These are phyloP conservation scores for Neurospora sp. DNA, from an alignment of 495 filamentous ascomycete species.

Conservation along the genomic window DNA sequence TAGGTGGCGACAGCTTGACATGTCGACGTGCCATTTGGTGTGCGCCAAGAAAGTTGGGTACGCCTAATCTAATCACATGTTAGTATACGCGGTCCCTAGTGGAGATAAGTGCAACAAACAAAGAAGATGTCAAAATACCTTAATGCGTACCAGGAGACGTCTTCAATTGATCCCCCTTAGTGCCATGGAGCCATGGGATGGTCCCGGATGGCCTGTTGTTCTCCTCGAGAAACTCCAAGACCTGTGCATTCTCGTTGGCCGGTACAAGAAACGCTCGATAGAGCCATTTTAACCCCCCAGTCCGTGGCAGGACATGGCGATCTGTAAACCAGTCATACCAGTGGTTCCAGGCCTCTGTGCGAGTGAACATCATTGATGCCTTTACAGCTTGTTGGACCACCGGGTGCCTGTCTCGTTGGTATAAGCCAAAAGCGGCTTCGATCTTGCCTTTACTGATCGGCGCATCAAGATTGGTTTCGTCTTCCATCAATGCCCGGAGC, in stretches of 20 bases:
- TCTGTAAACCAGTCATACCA: background rate
- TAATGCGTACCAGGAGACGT: background rate
- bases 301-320: background rate
- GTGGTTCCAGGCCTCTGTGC: background rate
- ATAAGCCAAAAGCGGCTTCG: background rate
- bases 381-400: background rate
- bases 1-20: background rate
- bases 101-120: background rate
- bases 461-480: background rate
- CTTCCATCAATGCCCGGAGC: background rate
- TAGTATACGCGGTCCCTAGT: background rate
- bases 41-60: background rate
- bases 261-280: background rate
- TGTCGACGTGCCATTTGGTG: background rate
- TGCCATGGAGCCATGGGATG: background rate
- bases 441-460: background rate
- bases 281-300: background rate
- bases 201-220: background rate
- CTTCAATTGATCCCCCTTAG: too few species aligned
- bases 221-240: slow-evolving; percentile 5
- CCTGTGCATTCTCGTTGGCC: background rate
- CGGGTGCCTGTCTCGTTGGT: background rate
- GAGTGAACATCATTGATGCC: background rate
- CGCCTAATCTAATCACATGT: background rate
- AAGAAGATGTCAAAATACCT: background rate